These are phyloP conservation scores for Aureobasidium pullulans DNA, from an alignment of 2,329 filamentous ascomycete species.

Conservation along the genomic window DNA sequence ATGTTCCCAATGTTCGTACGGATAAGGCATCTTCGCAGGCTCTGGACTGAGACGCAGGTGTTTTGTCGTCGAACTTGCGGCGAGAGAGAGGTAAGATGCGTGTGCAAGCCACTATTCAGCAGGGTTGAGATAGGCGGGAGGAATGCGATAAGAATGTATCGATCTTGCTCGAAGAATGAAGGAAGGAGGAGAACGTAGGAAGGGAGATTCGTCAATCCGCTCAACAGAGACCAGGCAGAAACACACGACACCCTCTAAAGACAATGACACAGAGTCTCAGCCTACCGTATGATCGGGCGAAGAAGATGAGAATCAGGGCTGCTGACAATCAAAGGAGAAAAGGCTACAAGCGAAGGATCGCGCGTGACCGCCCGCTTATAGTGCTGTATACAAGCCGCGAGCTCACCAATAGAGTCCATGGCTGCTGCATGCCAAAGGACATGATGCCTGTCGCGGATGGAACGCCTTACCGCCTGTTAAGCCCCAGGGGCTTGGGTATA, in stretches of 20 bases:
- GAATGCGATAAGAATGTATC: neutral
- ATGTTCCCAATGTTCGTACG: neutral
- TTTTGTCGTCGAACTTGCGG: neutral
- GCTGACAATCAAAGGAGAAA: slow-evolving; percentile 3
- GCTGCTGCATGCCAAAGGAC: neutral
- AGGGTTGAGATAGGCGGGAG: neutral
- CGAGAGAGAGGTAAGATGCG: neutral
- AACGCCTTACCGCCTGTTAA: neutral
- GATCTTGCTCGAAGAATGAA: slow-evolving; percentile 1
- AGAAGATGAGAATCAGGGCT: slow-evolving; percentile 6
- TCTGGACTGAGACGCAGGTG: neutral
- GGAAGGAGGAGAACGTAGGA: neutral
- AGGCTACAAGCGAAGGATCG: slow-evolving; percentile 10
- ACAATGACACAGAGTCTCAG: slow-evolving; percentile 10
- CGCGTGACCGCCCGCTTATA: slow-evolving; percentile 11
- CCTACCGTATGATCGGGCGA: neutral
- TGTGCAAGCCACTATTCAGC: neutral
- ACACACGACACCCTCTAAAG: neutral
- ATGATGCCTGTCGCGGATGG: slow-evolving; percentile 1
- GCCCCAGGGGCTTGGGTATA: neutral
- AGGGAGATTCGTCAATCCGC: too few relatives aligned
- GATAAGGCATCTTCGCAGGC: neutral
- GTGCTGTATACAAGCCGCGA: slow-evolving; percentile 3
- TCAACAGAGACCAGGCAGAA: neutral
- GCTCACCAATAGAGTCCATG: slow-evolving; percentile 2